phyloP scores from a whole-genome alignment of 768 basidiomycete genomes.

The Lactarius akahatsu region DNA sequence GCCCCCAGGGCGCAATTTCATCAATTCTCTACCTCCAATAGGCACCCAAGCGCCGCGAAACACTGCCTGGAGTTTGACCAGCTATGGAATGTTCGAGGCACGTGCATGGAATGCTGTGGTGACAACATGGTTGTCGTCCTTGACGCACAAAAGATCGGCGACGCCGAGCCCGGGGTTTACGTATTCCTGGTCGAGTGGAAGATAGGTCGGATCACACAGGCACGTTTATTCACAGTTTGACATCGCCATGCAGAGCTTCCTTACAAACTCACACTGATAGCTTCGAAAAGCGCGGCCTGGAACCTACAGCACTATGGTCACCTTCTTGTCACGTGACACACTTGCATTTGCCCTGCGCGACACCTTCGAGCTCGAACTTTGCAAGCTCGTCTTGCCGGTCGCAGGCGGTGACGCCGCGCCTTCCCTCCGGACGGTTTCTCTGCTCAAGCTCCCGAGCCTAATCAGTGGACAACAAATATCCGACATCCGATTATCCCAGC shows the following conservation, averaged over 20 bases:
- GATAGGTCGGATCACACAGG: conserved; percentile 16
- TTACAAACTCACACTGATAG: conserved; percentile 1
- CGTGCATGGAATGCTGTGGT: conserved; percentile 18
- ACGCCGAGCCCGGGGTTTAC: background rate
- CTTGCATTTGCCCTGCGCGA: conserved; percentile 3
- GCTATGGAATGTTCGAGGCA: background rate
- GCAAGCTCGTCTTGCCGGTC: conserved; percentile 2
- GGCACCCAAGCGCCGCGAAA: conserved; percentile 11
- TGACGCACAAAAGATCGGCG: background rate
- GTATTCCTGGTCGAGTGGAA: conserved; percentile 19
- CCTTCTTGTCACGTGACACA: conserved; percentile 16
- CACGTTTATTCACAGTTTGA: background rate
- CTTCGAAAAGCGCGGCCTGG: background rate
- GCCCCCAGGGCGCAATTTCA: background rate
- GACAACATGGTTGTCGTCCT: conserved; percentile 20
- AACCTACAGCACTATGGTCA: conserved; percentile 10
- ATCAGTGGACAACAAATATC: conserved; percentile 1
- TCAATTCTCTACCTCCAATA: conserved; percentile 21
- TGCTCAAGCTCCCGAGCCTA: conserved; percentile 10
- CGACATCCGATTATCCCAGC: conserved; percentile 13
- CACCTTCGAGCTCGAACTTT: conserved; percentile 8
- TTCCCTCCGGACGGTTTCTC: conserved; percentile 9
- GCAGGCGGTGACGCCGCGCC: background rate
- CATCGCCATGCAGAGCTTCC: background rate
- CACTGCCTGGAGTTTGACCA: conserved; percentile 10